Evolutionary conservation across 106 monocot species (phyloP).

Genomic region (Agapanthus africanus): DNA sequence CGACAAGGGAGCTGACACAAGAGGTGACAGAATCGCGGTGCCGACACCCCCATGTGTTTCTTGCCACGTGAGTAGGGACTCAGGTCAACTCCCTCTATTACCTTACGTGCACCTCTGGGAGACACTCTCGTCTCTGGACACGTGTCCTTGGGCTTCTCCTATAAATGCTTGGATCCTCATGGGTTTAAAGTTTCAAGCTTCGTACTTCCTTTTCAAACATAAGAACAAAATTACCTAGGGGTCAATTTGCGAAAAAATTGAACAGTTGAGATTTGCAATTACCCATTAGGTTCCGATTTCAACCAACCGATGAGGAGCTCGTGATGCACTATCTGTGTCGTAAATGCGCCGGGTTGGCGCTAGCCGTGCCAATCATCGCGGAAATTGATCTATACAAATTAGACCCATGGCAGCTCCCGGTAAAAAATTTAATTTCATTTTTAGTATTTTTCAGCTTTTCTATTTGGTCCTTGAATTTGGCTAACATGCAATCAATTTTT

Average conservation of each 20-base stretch:
- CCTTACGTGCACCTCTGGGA: neutral
- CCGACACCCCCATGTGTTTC: no score
- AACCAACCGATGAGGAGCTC: slow-evolving; percentile 83
- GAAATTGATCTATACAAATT: slow-evolving; percentile 36
- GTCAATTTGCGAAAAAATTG: no score
- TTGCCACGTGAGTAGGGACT: neutral
- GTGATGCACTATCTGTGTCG: slow-evolving; percentile 76
- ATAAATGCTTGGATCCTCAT: slow-evolving; percentile 4
- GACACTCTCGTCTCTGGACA: no score
- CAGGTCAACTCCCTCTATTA: neutral
- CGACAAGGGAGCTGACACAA: slow-evolving; percentile 25
- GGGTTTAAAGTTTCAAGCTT: slow-evolving; percentile 16
- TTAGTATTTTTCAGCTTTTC: neutral
- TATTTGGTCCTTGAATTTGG: no score
- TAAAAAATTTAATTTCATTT: slow-evolving; percentile 7
- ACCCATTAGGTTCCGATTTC: slow-evolving; percentile 78
- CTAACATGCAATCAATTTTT: neutral
- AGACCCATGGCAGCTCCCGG: slow-evolving; percentile 32
- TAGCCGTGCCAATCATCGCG: slow-evolving; percentile 40
- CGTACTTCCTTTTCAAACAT: neutral
- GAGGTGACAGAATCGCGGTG: slow-evolving; percentile 12
- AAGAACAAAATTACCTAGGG: neutral
- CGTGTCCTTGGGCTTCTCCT: slow-evolving; percentile 8
- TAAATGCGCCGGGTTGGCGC: slow-evolving; percentile 37
- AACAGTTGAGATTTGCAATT: slow-evolving; percentile 37